Conservation (phyloP, 345 rosid genomes). For the Gossypium longicalyx region DNA sequence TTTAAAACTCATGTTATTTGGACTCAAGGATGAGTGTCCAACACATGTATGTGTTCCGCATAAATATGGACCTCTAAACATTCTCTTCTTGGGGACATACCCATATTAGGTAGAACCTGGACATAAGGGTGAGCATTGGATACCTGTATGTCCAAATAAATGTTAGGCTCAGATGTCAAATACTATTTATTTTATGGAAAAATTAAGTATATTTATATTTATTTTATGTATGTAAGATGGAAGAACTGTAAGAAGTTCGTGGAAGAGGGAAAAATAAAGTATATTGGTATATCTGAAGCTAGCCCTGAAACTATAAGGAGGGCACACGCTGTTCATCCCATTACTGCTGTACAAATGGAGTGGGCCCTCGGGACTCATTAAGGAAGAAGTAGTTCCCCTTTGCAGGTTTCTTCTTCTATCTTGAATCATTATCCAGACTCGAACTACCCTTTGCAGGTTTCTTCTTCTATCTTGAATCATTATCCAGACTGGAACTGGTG, state of each 20-base stretch:
- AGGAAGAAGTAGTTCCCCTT: constrained; percentile 19
- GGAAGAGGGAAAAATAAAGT: constrained; percentile 18
- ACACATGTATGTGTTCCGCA: too few relatives aligned
- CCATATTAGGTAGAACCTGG: too few relatives aligned
- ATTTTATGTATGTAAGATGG: background rate
- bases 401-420: constrained; percentile 16
- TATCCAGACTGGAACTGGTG: too few relatives aligned
- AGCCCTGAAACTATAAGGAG: constrained; percentile 24
- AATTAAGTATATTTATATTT: background rate
- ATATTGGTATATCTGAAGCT: constrained; percentile 21
- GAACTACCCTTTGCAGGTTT: constrained; percentile 9
- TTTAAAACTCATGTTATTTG: too few relatives aligned
- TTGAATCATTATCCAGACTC: background rate
- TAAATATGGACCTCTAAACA: too few relatives aligned
- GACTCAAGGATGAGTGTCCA: too few relatives aligned
- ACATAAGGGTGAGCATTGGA: too few relatives aligned
- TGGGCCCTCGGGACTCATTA: constrained; percentile 25
- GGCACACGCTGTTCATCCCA: constrained; percentile 24
- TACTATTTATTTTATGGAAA: too few relatives aligned
- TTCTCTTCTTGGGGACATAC: too few relatives aligned
- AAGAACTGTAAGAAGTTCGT: constrained; percentile 21
- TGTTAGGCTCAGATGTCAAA: too few relatives aligned
- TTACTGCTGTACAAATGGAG: constrained; percentile 19
- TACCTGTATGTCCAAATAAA: too few relatives aligned
- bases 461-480: background rate